These are phyloP conservation scores for Candida dubliniensis DNA, from an alignment of 1,139 yeast species.

Conservation along the genomic window DNA sequence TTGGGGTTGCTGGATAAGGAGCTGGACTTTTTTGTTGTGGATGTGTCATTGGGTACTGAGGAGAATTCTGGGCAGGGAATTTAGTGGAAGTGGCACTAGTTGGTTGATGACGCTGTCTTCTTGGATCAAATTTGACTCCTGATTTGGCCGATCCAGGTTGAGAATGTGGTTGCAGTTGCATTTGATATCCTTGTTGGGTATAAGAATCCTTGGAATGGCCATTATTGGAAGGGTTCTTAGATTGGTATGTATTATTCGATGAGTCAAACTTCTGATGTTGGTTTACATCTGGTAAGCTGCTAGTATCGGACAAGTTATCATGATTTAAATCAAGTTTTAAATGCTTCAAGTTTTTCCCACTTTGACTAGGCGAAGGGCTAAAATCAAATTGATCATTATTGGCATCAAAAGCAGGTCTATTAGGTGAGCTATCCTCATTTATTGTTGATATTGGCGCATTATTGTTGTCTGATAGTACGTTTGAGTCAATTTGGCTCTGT, in stretches of 20 bases:
- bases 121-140: conserved; percentile 13
- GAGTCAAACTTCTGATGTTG: background rate
- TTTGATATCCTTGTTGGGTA: conserved; percentile 8
- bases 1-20: background rate
- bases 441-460: background rate
- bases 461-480: background rate
- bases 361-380: conserved; percentile 8
- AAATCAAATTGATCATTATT: conserved; percentile 3
- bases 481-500: background rate
- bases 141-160: conserved; percentile 1
- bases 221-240: background rate
- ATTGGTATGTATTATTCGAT: background rate
- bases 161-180: background rate
- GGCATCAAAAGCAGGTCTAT: background rate
- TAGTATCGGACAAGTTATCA: conserved; percentile 4
- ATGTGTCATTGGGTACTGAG: background rate
- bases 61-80: background rate
- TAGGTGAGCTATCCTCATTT: conserved; percentile 1
- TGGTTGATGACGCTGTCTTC: conserved; percentile 11
- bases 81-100: background rate
- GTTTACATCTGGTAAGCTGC: conserved; percentile 4
- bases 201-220: conserved; percentile 1
- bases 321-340: conserved; percentile 27
- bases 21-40: background rate
- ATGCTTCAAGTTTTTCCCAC: conserved; percentile 30